These are phyloP conservation scores for Sphaerosporella brunnea DNA, from an alignment of 495 filamentous ascomycete species.

Conservation along the genomic window DNA sequence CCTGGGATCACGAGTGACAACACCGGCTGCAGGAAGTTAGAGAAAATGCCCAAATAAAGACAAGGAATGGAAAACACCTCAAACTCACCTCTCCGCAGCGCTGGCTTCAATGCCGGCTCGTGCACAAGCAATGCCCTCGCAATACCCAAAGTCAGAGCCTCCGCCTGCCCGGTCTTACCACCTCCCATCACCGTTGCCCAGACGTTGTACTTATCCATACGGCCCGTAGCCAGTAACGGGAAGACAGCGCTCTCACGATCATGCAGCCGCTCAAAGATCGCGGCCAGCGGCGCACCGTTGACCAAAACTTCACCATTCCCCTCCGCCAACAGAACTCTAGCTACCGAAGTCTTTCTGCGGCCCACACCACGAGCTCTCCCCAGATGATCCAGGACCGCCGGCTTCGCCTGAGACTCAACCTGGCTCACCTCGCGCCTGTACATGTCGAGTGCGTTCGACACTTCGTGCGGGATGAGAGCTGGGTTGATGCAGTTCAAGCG, in stretches of 20 bases:
- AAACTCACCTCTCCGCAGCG: conserved; percentile 68
- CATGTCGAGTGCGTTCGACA: conserved; percentile 40
- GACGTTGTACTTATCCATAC: conserved; percentile 92
- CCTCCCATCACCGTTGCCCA: conserved; percentile 71
- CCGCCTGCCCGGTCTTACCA: conserved; percentile 85
- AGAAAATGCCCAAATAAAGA: conserved; percentile 16
- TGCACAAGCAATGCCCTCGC: conserved; percentile 75
- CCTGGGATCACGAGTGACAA: conserved; percentile 77
- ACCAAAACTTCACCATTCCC: conserved; percentile 76
- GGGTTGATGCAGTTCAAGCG: conserved; percentile 76
- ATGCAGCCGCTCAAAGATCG: conserved; percentile 70
- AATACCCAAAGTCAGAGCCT: conserved; percentile 84
- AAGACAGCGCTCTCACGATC: conserved; percentile 89
- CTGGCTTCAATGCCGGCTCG: conserved; percentile 75
- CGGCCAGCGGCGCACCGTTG: conserved; percentile 65
- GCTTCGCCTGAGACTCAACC: conserved; percentile 40
- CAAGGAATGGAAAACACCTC: conserved; percentile 11
- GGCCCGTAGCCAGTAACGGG: conserved; percentile 64
- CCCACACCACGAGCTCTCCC: conserved; percentile 65
- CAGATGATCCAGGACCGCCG: conserved; percentile 44
- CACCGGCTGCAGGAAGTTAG: conserved; percentile 47
- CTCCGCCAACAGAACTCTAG: conserved; percentile 73
- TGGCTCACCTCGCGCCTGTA: conserved; percentile 66
- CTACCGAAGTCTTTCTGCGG: conserved; percentile 66
- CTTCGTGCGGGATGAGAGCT: conserved; percentile 49